These are phyloP conservation scores for Ganoderma lingzhi DNA, from an alignment of 1,284 basidiomycete species.

Conservation along the genomic window DNA sequence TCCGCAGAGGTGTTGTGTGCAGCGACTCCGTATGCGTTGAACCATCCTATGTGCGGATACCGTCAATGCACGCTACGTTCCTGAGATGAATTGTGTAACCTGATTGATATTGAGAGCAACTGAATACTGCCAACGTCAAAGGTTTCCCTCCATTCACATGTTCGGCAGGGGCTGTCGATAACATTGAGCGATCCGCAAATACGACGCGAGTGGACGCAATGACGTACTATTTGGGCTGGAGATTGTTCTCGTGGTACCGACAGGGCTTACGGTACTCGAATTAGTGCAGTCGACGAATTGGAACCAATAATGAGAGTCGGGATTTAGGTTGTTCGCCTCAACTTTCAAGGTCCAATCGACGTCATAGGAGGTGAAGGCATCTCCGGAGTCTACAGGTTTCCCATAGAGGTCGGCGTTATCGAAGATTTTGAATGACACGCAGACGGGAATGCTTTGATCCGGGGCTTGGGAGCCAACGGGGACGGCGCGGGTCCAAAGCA, in stretches of 20 bases:
- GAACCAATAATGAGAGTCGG: conserved; percentile 69
- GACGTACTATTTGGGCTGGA: conserved; percentile 53
- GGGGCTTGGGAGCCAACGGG: conserved; percentile 48
- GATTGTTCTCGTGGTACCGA: conserved; percentile 60
- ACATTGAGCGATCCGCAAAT: not conserved
- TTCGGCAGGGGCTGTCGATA: conserved; percentile 52
- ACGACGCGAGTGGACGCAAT: not conserved
- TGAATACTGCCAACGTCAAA: conserved; percentile 65
- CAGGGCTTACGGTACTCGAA: conserved; percentile 51
- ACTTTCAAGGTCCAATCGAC: conserved; percentile 75
- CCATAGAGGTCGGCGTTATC: conserved; percentile 48
- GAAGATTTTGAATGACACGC: conserved; percentile 61
- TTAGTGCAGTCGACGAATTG: conserved; percentile 68
- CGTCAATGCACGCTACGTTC: not conserved
- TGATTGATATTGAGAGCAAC: conserved; percentile 63
- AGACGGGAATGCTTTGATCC: conserved; percentile 64
- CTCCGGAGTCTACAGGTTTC: conserved; percentile 52
- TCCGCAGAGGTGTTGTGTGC: conserved; percentile 65
- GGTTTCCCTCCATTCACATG: conserved; percentile 64
- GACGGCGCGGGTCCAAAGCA: conserved; percentile 69
- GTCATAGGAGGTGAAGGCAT: conserved; percentile 68
- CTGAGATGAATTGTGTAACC: conserved; percentile 39
- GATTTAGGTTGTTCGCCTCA: conserved; percentile 58
- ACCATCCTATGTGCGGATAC: conserved; percentile 54
- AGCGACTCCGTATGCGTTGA: conserved; percentile 73